Evolutionary conservation across 2,329 filamentous ascomycete genomes (phyloP).

Genomic region (Cercospora zeae-maydis): DNA sequence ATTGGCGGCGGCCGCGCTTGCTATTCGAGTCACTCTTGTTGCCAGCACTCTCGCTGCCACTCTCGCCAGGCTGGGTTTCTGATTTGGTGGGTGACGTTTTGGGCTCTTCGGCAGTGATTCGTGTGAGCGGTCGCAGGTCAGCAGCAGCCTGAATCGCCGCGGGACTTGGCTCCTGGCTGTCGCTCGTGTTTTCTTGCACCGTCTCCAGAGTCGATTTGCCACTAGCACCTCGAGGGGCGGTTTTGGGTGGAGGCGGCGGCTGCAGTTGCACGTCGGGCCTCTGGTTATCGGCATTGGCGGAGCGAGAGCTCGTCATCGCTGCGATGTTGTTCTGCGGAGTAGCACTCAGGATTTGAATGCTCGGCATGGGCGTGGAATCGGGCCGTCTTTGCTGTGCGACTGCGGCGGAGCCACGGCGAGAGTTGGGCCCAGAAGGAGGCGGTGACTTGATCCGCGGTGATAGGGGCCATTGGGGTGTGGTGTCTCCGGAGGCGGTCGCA

Average conservation of each 20-base stretch:
- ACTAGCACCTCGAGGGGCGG: constrained; percentile 38
- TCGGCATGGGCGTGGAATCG: constrained; percentile 40
- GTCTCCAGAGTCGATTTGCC: constrained; percentile 68
- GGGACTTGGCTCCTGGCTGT: constrained; percentile 66
- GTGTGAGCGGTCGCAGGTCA: constrained; percentile 33
- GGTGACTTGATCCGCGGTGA: constrained; percentile 73
- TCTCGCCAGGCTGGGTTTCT: constrained; percentile 46
- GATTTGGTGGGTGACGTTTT: constrained; percentile 32
- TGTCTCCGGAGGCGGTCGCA: constrained; percentile 45
- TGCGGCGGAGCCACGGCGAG: constrained; percentile 42
- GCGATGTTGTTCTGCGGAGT: constrained; percentile 41
- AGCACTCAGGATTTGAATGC: constrained; percentile 46
- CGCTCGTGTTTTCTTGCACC: constrained; percentile 56
- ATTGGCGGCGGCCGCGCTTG: constrained; percentile 28
- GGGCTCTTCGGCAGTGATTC: constrained; percentile 28
- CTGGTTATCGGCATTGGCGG: constrained; percentile 19
- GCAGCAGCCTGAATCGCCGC: constrained; percentile 36
- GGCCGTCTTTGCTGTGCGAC: constrained; percentile 34
- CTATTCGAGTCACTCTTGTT: constrained; percentile 48
- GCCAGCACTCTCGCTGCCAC: constrained; percentile 63
- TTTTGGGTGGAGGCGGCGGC: constrained; percentile 38
- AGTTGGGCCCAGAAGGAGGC: constrained; percentile 54
- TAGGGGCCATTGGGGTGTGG: constrained; percentile 67
- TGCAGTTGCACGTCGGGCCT: constrained; percentile 40
- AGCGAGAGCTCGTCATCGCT: constrained; percentile 6